phyloP scores from a whole-genome alignment of 2,329 filamentous ascomycete genomes.

The Xylariales sp. region DNA sequence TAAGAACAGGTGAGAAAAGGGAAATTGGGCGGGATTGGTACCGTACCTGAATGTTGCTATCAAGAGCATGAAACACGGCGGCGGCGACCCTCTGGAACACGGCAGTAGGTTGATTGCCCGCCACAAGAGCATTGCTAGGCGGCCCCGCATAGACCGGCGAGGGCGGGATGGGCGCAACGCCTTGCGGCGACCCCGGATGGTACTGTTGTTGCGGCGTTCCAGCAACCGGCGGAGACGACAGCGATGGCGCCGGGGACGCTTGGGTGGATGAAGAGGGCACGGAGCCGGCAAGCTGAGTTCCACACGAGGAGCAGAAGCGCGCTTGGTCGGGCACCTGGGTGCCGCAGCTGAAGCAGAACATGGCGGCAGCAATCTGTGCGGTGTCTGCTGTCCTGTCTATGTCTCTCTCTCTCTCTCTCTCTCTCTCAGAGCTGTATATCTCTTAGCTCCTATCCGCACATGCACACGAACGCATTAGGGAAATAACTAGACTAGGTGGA shows the following conservation, averaged over 20 bases:
- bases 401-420: no score
- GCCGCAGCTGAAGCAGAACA: conserved; percentile 1
- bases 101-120: not conserved
- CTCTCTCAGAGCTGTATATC: no score
- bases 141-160: not conserved
- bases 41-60: not conserved
- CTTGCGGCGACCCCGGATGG: not conserved
- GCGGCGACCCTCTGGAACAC: not conserved
- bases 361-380: no score
- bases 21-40: no score
- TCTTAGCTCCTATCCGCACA: no score
- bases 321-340: not conserved
- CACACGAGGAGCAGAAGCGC: conserved; percentile 1
- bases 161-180: not conserved
- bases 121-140: not conserved
- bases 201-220: no score
- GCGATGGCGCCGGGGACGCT: not conserved
- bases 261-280: no score
- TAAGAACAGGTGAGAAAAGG: no score
- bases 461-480: no score
- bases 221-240: not conserved
- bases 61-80: not conserved
- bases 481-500: no score
- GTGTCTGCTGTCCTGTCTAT: no score
- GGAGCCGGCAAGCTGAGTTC: no score